Evolutionary conservation across 2,329 filamentous ascomycete genomes (phyloP), one percentile per base, ranked within the genome.

Genomic region (Raffaelea albimanens): DNA sequence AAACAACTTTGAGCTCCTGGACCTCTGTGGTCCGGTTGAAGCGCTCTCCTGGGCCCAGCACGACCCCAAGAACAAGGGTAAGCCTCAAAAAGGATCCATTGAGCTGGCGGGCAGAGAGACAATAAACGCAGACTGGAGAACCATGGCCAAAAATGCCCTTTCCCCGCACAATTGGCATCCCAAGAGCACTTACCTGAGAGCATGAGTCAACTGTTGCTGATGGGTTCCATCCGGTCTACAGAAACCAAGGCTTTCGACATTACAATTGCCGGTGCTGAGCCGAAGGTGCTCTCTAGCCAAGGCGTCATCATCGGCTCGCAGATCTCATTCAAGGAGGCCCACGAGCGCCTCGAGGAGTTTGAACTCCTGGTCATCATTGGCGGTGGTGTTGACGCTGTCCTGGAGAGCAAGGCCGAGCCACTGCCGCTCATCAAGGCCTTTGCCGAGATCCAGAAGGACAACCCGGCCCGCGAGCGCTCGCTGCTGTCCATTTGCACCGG

Each of bases 401-500:
- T 90, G 60, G 80, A 86, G 66, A 67, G 73, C 59, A 83, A 85
- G 61, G 65, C 71, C 45, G 78, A 88, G 63, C 85, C 84, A 21
- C 72, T 90, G 52, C 68, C 72, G 53, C 71, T 91, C 62, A 87
- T 93, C 71, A 75, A 76, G 57, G 82, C 83, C 59, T 93, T 83
- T 67, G 78, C 83, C 54, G 83, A 90, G 61, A 72, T 91, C 49
- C 87, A 93, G 69, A 81, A 87, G 72, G 80, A 79, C 58, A 85
- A 90, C 58, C 84, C 87, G 13, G 73, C 73, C 59, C 84, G 84
- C 58, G 87, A 94, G 72, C 85, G 87, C 57, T 90, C 87, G 44
- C 71, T 93, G 59, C 70, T 93, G 56, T 86, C 85, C 56, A 72
- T 94, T 64, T 89, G 85, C 71, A 87, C 85, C 42, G 87, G 86